Evolutionary conservation across 2,329 filamentous ascomycete genomes (phyloP), one percentile per base, ranked within the genome.

Genomic region (Diaporthe eres): DNA sequence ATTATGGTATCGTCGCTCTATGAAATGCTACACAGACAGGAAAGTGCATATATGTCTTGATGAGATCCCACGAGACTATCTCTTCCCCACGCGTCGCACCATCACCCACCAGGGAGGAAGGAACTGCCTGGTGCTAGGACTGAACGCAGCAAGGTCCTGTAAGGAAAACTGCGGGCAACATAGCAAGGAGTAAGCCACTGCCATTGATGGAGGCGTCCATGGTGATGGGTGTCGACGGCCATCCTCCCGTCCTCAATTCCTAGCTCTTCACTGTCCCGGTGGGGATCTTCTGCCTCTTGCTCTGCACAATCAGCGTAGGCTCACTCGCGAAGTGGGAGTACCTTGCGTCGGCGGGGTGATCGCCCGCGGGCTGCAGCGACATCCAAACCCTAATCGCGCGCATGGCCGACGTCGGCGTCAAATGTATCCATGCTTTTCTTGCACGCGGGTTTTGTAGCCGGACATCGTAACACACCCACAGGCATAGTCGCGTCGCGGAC

Each of bases 1-100:
- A 53, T 70, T 25, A 68, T 68, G 47, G 47, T 55, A 70, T 55
- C 65, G 47, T 70, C 47, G 65, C 65, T 70, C 65, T 70, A 70
- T 70, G 65, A 70, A 55, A 70, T 70, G 65, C 65, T 70, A 42
- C 49, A 22, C 34, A 42, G 65, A 22, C 34, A 53, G 34, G 34
- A 70, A 55, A 19, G 15, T 4, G 53, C 55, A 70, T 25, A 47
- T 31, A n/a, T 34, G 39, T 34, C 61, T 49, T 49, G 25, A 47
- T n/a, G 19, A 17, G 19, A 51, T 37, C 44, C 37, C 44, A 67
- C 10, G 4, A 25, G 19, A 12, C 44, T 15, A 47, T 25, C 22
- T 15, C 13, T 39, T 13, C 47, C 25, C 10, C 47, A 28, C 4
- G 19, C 44, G 34, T 51, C 5, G 12, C 31, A 9, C 13, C 4